Percentiles rank a stretch among this genome's conserved stretches.
Evolutionary conservation across 345 rosid species (phyloP).

Genomic region (Angophora floribunda): DNA sequence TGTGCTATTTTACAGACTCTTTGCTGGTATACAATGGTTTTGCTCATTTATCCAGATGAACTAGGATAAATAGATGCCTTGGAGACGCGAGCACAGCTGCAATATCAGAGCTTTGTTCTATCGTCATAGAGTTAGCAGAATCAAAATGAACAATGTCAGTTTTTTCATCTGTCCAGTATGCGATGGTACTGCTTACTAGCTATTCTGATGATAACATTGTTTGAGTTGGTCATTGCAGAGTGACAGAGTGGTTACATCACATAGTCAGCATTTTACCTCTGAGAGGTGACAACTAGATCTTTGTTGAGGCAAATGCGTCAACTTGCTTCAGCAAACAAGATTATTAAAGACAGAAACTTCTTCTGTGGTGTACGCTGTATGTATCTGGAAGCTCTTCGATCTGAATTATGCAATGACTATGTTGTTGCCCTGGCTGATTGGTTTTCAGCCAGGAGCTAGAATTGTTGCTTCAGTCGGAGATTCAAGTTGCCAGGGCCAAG

Average conservation of each 20-base stretch:
- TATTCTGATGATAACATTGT: background rate
- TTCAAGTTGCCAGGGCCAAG: background rate
- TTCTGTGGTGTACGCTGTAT: background rate
- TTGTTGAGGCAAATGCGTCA: background rate
- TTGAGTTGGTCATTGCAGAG: background rate
- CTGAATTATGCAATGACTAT: background rate
- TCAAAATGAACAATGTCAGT: too few species aligned
- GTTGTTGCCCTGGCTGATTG: background rate
- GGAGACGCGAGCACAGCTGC: background rate
- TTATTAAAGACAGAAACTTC: accelerated
- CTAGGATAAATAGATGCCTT: background rate
- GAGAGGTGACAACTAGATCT: background rate
- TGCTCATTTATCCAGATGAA: too few species aligned
- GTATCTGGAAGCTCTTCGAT: background rate
- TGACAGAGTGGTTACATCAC: background rate
- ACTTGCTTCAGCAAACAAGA: background rate
- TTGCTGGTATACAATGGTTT: too few species aligned
- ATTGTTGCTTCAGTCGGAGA: background rate
- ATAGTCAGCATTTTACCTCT: background rate
- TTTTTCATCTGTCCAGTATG: too few species aligned
- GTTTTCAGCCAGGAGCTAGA: too few species aligned
- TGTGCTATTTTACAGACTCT: too few species aligned
- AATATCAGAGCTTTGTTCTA: background rate
- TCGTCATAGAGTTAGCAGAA: background rate
- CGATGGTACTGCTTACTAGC: accelerated